Percentiles rank a stretch among this genome's conserved stretches.
phyloP scores from a whole-genome alignment of 768 basidiomycete species.

The Mycena rebaudengoi region DNA sequence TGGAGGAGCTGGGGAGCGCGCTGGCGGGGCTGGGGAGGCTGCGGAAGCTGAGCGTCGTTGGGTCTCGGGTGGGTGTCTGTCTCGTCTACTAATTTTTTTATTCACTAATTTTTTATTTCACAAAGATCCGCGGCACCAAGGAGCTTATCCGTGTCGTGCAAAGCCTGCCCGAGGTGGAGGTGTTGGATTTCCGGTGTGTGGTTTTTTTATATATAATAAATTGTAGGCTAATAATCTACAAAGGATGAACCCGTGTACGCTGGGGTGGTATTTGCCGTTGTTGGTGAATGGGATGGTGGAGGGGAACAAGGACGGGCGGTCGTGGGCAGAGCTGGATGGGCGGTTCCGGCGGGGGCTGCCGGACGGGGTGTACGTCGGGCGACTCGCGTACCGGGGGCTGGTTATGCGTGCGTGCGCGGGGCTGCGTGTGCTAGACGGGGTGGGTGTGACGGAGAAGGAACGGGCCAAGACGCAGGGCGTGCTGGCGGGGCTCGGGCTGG shows the following conservation, averaged over 20 bases:
- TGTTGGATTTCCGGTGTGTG: conserved; percentile 88
- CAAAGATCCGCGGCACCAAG: conserved; percentile 57
- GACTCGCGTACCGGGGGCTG: conserved; percentile 89
- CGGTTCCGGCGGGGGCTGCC: conserved; percentile 92
- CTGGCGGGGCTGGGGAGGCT: conserved; percentile 79
- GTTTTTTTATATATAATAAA: conserved; percentile 7
- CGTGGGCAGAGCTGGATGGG: conserved; percentile 82
- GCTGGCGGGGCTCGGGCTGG: conserved; percentile 59
- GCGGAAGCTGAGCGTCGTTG: conserved; percentile 87
- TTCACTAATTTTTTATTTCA: neutral
- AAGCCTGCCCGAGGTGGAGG: conserved; percentile 82
- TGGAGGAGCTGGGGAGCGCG: conserved; percentile 74
- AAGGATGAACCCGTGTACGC: conserved; percentile 95
- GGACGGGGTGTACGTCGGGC: conserved; percentile 85
- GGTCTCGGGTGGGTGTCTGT: conserved; percentile 68
- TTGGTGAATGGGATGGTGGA: conserved; percentile 58
- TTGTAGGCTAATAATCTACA: conserved; percentile 18
- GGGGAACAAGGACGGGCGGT: conserved; percentile 30
- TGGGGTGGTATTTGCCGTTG: conserved; percentile 94
- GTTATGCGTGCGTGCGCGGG: conserved; percentile 79
- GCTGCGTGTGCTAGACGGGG: conserved; percentile 85
- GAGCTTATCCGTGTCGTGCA: conserved; percentile 75
- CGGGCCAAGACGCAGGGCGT: conserved; percentile 81
- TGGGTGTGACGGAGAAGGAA: conserved; percentile 85
- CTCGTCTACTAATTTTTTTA: neutral